These are phyloP conservation scores for Patellifolia procumbens DNA, from an alignment of 179 eudicot species.

Conservation along the genomic window DNA sequence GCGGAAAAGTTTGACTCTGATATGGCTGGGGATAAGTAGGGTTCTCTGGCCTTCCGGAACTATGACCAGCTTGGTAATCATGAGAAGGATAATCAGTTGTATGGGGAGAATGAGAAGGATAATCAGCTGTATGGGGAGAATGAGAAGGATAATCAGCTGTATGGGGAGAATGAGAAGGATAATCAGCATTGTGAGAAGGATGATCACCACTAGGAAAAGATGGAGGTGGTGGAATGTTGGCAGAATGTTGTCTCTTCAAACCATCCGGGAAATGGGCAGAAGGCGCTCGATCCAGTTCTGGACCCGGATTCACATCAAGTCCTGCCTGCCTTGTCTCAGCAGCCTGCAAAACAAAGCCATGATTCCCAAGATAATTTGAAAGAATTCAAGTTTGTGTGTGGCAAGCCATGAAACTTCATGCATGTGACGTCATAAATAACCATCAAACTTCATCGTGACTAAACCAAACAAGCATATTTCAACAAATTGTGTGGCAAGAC, in stretches of 20 bases:
- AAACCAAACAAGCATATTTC: no score
- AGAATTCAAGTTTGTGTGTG: no score
- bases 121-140: conserved; percentile 40
- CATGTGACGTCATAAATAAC: no score
- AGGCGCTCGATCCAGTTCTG: conserved; percentile 46
- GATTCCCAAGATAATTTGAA: background rate
- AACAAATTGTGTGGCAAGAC: no score
- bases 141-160: conserved; percentile 51
- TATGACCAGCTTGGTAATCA: conserved; percentile 52
- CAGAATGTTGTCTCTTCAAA: conserved; percentile 30
- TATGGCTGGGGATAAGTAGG: conserved; percentile 53
- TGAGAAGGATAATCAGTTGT: conserved; percentile 48
- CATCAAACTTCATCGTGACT: no score
- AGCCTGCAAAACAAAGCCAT: conserved; percentile 48
- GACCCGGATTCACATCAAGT: conserved; percentile 34
- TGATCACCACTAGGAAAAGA: conserved; percentile 31
- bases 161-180: conserved; percentile 43
- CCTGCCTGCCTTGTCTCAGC: conserved; percentile 52
- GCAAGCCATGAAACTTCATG: no score
- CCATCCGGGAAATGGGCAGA: conserved; percentile 37
- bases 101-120: conserved; percentile 52
- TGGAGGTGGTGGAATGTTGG: conserved; percentile 40
- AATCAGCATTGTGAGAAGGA: conserved; percentile 36
- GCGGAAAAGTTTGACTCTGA: conserved; percentile 60
- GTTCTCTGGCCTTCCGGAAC: conserved; percentile 45